Base-by-base conservation (phyloP, 1,284 basidiomycete genomes). In the Vanrija sp. region DNA sequence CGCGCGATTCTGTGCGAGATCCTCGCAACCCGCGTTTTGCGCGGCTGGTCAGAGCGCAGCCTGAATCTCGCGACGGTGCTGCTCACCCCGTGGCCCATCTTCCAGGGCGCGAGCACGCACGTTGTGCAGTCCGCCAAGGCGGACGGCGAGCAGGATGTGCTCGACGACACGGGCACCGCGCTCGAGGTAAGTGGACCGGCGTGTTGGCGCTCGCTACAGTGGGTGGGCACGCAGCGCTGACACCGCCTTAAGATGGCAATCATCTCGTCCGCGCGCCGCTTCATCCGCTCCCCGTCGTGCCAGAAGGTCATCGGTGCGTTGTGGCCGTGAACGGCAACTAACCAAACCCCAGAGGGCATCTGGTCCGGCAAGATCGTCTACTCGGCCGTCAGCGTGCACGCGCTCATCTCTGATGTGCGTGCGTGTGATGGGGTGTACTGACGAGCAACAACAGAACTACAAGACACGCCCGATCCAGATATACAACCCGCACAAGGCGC, bases 401-500 rank as follows among this genome's bases (percentile, higher is more conserved):
- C 89, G 2, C 87, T 94, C 54, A 83, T 94, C 25, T 87, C 88
- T 34, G 91, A 93, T 73, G 89, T 89, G 71, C 85, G 69, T 8
- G 40, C 43, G 9, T 16, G 42, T 16, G 38, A 21, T 3, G 4
- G 14, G 2, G 3, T 9, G 16, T 45, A n/a, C 58, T 60, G 48
- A 52, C 45, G 16, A 3, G 28, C 28, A 2, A 23, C 2, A 40
- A 26, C 68, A 95, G 89, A 93, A 89, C 39, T 97, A 96, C 78
- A 96, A 96, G 79, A 84, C 87, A 50, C 89, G 85, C 34, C 91
- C 93, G 1, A 84, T 96, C 38, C 89, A 93, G 74, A 89, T 95
- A 66, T 96, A 96, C 74, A 91, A 97, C 69, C 93, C 93, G 1
- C 86, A 91, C 69, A 91, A 86, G 69, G 92, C 93, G 0, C 91